Evolutionary conservation across 2,329 filamentous ascomycete genomes (phyloP), one percentile per base, ranked within the genome.

Genomic region (Venturia pyrina): DNA sequence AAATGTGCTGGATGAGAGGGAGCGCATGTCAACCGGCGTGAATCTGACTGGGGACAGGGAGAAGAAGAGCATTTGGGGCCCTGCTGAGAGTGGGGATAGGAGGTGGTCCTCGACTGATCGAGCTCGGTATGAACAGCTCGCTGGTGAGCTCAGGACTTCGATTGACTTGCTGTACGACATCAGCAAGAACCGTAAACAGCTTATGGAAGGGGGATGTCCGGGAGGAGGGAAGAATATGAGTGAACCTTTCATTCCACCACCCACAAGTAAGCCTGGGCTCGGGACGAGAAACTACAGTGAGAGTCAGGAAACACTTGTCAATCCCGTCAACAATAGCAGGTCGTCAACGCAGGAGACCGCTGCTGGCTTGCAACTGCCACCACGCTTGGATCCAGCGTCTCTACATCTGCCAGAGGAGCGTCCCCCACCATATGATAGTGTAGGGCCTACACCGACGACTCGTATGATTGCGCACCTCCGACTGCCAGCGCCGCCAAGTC

Each of bases 131-230:
- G 86, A 90, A 70, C 89, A 91, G 70, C 79, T 93, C 17, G 83
- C 92, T 48, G 83, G 84, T 68, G 89, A 93, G 71, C 79, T 93
- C 69, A 92, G 89, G 19, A 85, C 85, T 6, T 91, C 88, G 1
- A 91, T 93, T 73, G 90, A 93, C 75, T 91, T 88, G 0, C 81
- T 93, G 0, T 92, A 90, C 73, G 89, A 92, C 71, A 79, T 93
- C 17, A 91, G 89, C 0, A 80, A 87, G 62, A 88, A 88, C 17
- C 81, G 89, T 24, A 78, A 81, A 68, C 78, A 80, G n/a, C 68
- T 77, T 15, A 71, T 72, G 32, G 68, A 73, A 13, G 75, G 74
- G 53, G 72, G 75, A 56, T 75, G 76, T 68, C 75, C 75, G 10
- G 28, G 28, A 15, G 34, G 46, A 59, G 64, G 56, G 17, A 63